Conservation (phyloP, 2,329 filamentous ascomycete species). For the Thielaviopsis euricoi region DNA sequence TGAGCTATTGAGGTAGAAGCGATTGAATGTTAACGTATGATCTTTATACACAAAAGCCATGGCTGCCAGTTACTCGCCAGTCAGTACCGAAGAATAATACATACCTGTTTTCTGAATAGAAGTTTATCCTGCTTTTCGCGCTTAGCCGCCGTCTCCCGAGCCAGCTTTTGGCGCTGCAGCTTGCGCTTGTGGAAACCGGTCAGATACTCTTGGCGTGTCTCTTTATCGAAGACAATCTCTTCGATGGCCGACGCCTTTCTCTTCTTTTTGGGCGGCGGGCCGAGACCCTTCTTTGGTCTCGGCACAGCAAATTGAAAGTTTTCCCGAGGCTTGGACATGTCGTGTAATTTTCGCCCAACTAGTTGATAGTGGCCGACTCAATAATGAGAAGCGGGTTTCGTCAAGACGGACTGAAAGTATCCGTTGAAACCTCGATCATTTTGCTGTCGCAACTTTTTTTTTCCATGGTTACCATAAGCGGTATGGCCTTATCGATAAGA, state of each 20-base stretch:
- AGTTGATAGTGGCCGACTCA: not conserved
- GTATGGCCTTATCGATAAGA: slow-evolving; percentile 11
- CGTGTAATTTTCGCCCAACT: not conserved
- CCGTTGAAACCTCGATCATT: slow-evolving; percentile 6
- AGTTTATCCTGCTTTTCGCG: slow-evolving; percentile 64
- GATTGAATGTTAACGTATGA: not conserved
- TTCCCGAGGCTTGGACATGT: not conserved
- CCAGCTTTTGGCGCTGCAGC: slow-evolving; percentile 64
- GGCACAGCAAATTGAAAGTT: slow-evolving; percentile 33
- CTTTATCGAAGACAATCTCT: slow-evolving; percentile 71
- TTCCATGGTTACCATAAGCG: slow-evolving; percentile 3
- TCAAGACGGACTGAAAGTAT: not conserved
- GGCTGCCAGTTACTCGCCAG: too few relatives aligned
- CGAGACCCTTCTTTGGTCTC: slow-evolving; percentile 41
- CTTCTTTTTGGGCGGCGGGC: slow-evolving; percentile 48
- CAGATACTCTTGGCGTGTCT: slow-evolving; percentile 69
- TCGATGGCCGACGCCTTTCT: slow-evolving; percentile 46
- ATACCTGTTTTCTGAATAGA: slow-evolving; percentile 57
- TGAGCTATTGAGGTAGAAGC: slow-evolving; percentile 36
- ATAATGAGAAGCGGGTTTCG: not conserved
- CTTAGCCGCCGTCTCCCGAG: slow-evolving; percentile 65
- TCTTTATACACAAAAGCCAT: slow-evolving; percentile 4
- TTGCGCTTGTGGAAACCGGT: slow-evolving; percentile 97
- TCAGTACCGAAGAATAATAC: not conserved
- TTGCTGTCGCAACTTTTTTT: slow-evolving; percentile 9